Conservation (phyloP, 805 yeast genomes). For the Monosporozyma unispora region DNA sequence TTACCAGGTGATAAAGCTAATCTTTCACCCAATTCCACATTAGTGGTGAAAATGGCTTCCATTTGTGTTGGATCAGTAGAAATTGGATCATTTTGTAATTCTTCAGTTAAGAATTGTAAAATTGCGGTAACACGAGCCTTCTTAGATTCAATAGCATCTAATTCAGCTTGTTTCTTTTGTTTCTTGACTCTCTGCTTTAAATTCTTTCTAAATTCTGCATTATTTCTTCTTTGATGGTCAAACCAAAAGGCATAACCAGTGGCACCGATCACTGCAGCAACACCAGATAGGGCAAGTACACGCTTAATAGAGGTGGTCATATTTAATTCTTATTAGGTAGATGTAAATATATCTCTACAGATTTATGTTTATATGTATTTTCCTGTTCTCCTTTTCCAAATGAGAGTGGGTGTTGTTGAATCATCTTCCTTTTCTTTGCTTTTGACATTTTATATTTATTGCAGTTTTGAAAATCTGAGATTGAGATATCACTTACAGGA, state of each 20-base stretch:
- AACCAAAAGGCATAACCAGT: slow-evolving; percentile 79
- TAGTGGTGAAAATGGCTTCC: slow-evolving; percentile 72
- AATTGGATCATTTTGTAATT: slow-evolving; percentile 63
- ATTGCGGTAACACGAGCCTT: slow-evolving; percentile 52
- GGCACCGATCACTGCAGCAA: slow-evolving; percentile 40
- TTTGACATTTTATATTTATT: not conserved
- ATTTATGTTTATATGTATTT: not conserved
- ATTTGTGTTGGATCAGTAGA: slow-evolving; percentile 62
- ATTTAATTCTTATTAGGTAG: not conserved
- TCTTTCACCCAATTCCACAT: slow-evolving; percentile 81
- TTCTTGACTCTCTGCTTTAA: slow-evolving; percentile 55
- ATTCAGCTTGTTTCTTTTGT: slow-evolving; percentile 38
- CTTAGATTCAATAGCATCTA: slow-evolving; percentile 43
- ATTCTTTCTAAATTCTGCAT: slow-evolving; percentile 69
- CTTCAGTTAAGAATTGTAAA: slow-evolving; percentile 51
- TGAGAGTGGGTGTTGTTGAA: no score
- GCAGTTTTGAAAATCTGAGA: no score
- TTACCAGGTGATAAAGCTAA: slow-evolving; percentile 55
- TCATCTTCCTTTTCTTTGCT: not conserved
- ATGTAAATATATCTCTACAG: no score
- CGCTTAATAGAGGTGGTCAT: slow-evolving; percentile 1
- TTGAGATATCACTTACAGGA: no score
- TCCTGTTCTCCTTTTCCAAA: not conserved
- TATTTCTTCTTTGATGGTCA: slow-evolving; percentile 83
- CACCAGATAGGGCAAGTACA: slow-evolving; percentile 3